Evolutionary conservation across 768 basidiomycete genomes (phyloP), one percentile per base, ranked within the genome.

Genomic region (Hygrocybe coccinea): DNA sequence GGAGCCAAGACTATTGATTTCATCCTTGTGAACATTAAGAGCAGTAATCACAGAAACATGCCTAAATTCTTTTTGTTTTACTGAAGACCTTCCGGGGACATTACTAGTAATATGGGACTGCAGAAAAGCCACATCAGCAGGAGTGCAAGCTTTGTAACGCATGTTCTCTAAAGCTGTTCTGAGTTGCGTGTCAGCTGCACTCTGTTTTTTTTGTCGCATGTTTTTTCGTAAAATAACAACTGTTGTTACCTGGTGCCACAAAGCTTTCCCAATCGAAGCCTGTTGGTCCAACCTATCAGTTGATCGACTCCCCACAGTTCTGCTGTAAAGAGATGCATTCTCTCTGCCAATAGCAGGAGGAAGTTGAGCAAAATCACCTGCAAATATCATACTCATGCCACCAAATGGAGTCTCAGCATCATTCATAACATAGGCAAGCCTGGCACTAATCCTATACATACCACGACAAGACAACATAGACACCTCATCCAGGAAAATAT

Each of bases 401-500:
- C 71, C 73, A 62, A 74, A 74, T 10, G 70, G 61, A 5, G 44
- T 22, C 15, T 60, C 50, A 2, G 52, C 6, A 8, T 53, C 49
- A 17, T 61, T 56, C n/a, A 62, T 59, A 3, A 65, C 58, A 17
- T 52, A 55, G 14, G 62, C 56, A n/a, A 73, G 57, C n/a, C 59
- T 59, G 1, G 59, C 57, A 58, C 64, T 64, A 1, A 75, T 74
- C 1, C 50, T 52, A 54, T 70, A 69, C 35, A 75, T 37, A 35
- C 69, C 67, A n/a, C 48, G 17, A 45, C 70, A 71, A 1, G 66
- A 65, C 0, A 76, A 37, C 77, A 78, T 78, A 0, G 74, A 76
- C 0, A 76, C 64, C 53, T 77, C 74, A 65, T 77, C 72, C 8
- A 75, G 52, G 29, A 76, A 74, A 0, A 77, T 53, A 62, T 73